Conservation (phyloP, 441 rosid genomes). For the Populus trichocarpa region DNA sequence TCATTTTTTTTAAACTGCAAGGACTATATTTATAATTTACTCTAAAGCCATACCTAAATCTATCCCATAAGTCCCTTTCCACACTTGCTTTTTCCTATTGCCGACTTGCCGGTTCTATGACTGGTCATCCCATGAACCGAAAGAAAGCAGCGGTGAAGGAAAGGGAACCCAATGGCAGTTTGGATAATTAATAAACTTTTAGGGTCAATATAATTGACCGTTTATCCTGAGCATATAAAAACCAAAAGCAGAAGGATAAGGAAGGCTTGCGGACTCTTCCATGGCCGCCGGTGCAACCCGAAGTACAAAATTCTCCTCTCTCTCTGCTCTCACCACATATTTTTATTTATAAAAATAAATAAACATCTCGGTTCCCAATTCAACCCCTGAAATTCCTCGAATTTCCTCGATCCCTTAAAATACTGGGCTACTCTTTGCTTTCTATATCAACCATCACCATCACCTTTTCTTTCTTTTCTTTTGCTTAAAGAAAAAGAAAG, state of each 20-base stretch:
- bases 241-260: not conserved
- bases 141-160: not conserved
- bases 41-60: not conserved
- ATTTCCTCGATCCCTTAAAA: conserved; percentile 5
- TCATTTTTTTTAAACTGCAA: not conserved
- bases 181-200: not conserved
- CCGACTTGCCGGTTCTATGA: no score
- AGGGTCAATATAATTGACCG: not conserved
- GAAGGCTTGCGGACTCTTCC: not conserved
- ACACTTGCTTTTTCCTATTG: not conserved
- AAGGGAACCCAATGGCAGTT: not conserved
- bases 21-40: not conserved
- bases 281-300: not conserved
- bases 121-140: not conserved
- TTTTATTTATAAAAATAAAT: not conserved
- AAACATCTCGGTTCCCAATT: conserved; percentile 4
- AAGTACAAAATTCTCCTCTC: conserved; percentile 17
- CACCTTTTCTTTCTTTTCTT: not conserved
- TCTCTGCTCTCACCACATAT: not conserved
- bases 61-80: not conserved
- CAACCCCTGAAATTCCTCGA: conserved; percentile 11
- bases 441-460: not conserved
- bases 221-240: not conserved
- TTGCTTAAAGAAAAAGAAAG: not conserved
- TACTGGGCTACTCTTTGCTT: not conserved